Evolutionary conservation across 2,329 filamentous ascomycete genomes (phyloP).

Genomic region (Trichothecium roseum): DNA sequence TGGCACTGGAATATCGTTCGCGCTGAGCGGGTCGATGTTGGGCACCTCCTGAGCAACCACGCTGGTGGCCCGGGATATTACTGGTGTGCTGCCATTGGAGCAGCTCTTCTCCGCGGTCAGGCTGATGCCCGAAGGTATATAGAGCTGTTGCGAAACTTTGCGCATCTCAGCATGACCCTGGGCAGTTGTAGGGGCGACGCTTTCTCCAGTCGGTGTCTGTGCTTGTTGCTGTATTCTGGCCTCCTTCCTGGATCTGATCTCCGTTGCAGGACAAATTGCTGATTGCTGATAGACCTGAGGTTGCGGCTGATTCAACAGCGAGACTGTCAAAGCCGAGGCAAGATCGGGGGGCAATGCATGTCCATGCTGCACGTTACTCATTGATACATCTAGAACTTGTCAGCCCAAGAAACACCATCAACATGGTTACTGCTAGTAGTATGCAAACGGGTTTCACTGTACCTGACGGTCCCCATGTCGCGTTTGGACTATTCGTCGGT

Average conservation of each 20-base stretch:
- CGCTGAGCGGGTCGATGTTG: constrained; percentile 3
- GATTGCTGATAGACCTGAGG: constrained; percentile 21
- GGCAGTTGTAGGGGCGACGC: constrained; percentile 7
- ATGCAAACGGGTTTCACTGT: no score
- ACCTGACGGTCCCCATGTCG: no score
- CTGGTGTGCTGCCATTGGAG: constrained; percentile 2
- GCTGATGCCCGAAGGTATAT: constrained; percentile 15
- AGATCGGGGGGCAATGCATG: constrained; percentile 19
- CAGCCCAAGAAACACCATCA: not conserved
- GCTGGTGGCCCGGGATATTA: no score
- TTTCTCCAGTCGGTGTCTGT: no score
- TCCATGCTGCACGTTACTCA: not conserved
- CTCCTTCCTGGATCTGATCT: constrained; percentile 35
- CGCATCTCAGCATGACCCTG: constrained; percentile 18
- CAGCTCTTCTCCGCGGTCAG: constrained; percentile 7
- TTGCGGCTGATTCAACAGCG: constrained; percentile 36
- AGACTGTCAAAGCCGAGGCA: constrained; percentile 32
- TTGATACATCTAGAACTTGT: not conserved
- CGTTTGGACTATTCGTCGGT: no score
- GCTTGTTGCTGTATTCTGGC: constrained; percentile 17
- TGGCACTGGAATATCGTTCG: not conserved
- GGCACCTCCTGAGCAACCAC: no score
- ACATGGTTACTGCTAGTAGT: no score
- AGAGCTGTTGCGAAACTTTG: constrained; percentile 28
- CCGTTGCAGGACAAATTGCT: constrained; percentile 19